Evolutionary conservation across 2,329 filamentous ascomycete genomes (phyloP).

Genomic region (Talaromyces islandicus): DNA sequence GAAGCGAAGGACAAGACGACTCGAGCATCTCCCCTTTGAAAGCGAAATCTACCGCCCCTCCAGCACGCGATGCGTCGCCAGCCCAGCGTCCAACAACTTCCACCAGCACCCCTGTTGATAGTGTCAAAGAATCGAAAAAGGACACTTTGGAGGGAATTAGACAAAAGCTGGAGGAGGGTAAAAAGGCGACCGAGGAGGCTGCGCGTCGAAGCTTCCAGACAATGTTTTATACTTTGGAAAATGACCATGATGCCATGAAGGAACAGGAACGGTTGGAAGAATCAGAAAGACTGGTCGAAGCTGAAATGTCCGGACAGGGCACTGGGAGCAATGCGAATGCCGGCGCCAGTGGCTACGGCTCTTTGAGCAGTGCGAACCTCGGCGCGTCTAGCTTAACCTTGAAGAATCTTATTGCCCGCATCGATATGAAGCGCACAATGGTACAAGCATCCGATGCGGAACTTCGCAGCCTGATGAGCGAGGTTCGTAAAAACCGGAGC

Average conservation of each 20-base stretch:
- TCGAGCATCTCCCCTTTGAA: constrained; percentile 44
- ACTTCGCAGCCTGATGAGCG: constrained; percentile 85
- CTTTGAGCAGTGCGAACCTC: constrained; percentile 86
- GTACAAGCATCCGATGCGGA: constrained; percentile 91
- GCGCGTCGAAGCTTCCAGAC: constrained; percentile 89
- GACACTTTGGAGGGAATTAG: constrained; percentile 80
- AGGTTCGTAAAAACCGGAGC: constrained; percentile 94
- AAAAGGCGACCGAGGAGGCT: constrained; percentile 81
- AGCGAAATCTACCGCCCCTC: constrained; percentile 44
- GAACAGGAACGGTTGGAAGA: constrained; percentile 97
- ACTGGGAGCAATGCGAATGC: constrained; percentile 49
- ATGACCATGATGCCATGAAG: constrained; percentile 91
- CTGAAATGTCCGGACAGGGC: constrained; percentile 70
- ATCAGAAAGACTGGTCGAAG: constrained; percentile 90
- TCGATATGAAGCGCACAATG: constrained; percentile 85
- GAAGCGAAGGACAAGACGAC: constrained; percentile 44
- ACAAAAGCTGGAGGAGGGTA: constrained; percentile 87
- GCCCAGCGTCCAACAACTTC: constrained; percentile 63
- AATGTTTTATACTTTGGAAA: constrained; percentile 90
- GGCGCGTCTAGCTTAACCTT: constrained; percentile 92
- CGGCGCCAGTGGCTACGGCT: constrained; percentile 67
- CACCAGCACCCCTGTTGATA: constrained; percentile 57
- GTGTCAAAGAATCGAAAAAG: constrained; percentile 50
- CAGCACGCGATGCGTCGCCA: constrained; percentile 58
- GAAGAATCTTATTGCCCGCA: constrained; percentile 93